Percentiles rank a stretch among this genome's conserved stretches.
Conservation (phyloP, 164 flowering plant species). For the Dillenia turbinata region DNA sequence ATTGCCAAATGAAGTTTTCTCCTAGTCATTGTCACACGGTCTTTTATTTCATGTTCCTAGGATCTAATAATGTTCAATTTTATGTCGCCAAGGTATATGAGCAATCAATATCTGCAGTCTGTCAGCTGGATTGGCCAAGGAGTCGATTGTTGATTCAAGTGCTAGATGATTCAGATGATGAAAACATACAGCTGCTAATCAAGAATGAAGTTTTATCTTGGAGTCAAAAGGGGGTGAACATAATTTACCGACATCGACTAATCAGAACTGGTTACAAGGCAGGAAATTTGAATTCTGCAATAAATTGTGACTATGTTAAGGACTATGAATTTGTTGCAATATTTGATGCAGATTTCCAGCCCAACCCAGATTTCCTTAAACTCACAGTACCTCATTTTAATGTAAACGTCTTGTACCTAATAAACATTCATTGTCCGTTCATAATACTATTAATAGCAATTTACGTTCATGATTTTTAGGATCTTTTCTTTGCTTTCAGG, state of each 20-base stretch:
- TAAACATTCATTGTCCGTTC: too few relatives aligned
- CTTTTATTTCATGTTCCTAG: background rate
- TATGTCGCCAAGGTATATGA: conserved; percentile 45
- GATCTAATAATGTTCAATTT: background rate
- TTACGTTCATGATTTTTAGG: background rate
- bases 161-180: conserved; percentile 70
- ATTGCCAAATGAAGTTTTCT: background rate
- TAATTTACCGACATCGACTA: conserved; percentile 58
- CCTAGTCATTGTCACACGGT: background rate
- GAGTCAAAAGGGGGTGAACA: conserved; percentile 68
- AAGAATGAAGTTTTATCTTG: conserved; percentile 48
- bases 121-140: conserved; percentile 78
- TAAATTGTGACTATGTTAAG: conserved; percentile 70
- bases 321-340: conserved; percentile 73
- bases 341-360: conserved; percentile 77
- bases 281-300: conserved; percentile 80
- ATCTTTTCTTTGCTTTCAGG: conserved; percentile 28
- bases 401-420: conserved; percentile 24
- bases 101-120: conserved; percentile 63
- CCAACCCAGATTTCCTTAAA: conserved; percentile 69
- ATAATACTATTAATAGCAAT: background rate
- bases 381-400: conserved; percentile 67
- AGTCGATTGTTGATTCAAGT: conserved; percentile 66
- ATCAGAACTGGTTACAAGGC: conserved; percentile 78
- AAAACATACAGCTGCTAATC: conserved; percentile 38